Evolutionary conservation across 805 yeast genomes (phyloP), one percentile per base, ranked within the genome.

Genomic region (Yarrowia sp.): DNA sequence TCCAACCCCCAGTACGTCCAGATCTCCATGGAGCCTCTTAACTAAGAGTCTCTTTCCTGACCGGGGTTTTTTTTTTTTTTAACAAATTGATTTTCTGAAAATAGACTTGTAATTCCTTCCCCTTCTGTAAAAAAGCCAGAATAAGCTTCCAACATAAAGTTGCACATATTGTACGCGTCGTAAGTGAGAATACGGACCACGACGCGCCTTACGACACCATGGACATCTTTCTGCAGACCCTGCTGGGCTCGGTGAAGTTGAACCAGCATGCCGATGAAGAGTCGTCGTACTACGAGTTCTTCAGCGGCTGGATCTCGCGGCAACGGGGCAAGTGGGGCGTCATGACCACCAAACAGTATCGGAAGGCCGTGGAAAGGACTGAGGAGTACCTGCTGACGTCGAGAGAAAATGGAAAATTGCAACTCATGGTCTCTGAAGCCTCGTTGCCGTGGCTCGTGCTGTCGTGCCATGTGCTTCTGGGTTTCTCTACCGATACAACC

Each of bases 231-330:
- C 18, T 32, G 8, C 39, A 47, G 39, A 22, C 39, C n/a, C 38
- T 47, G 29, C 27, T 47, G 31, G 56, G 56, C n/a, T 21, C 56
- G 10, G 56, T 47, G 12, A 22, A n/a, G 29, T 39, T 47, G 31
- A 47, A 32, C 39, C 9, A 4, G 21, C 39, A 47, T 33, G 41
- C 22, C 14, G 56, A 47, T 14, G 39, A 32, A 10, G 39, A 47
- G 4, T 0, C 4, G 8, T 12, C 29, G 1, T 24, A 47, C 56
- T 33, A 32, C 22, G 22, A 22, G 39, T 47, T 12, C 7, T 47
- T 47, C 16, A 29, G 29, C 16, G 39, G 39, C 21, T 47, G 56
- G 56, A 12, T 47, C 21, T 27, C 32, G 13, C 33, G n/a, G 6
- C 16, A 25, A 14, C 56, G 32, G 10, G 9, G n/a, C 31, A n/a